Evolutionary conservation across 345 rosid species (phyloP).

Genomic region (Arabidopsis arenosa): DNA sequence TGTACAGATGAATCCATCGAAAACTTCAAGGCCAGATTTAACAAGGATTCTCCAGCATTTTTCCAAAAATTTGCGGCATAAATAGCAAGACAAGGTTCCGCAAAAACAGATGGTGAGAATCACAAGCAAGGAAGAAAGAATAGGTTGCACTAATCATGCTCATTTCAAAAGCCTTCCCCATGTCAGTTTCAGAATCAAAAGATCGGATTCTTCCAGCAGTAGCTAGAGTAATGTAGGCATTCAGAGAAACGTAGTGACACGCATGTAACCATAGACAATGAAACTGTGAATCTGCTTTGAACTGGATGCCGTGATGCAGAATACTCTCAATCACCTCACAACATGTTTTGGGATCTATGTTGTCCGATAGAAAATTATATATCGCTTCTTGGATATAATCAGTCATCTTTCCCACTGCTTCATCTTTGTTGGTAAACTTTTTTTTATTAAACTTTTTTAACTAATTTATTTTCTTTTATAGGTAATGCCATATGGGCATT

Average conservation of each 20-base stretch:
- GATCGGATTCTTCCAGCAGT: constrained; percentile 69
- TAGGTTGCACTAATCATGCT: constrained; percentile 67
- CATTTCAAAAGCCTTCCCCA: constrained; percentile 43
- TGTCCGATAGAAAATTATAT: constrained; percentile 56
- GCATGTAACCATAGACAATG: constrained; percentile 56
- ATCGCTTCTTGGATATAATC: constrained; percentile 58
- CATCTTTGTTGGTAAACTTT: constrained; percentile 38
- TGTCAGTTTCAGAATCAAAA: constrained; percentile 40
- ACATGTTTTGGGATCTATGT: constrained; percentile 59
- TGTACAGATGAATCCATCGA: constrained; percentile 2
- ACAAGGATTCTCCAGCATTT: constrained; percentile 69
- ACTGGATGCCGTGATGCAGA: constrained; percentile 50
- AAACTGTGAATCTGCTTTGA: constrained; percentile 35
- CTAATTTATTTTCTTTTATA: too few relatives aligned
- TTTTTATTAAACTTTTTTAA: too few relatives aligned
- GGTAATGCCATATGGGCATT: too few relatives aligned
- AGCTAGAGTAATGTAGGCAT: constrained; percentile 67
- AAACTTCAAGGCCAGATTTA: constrained; percentile 50
- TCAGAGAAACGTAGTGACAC: constrained; percentile 61
- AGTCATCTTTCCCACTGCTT: constrained; percentile 48
- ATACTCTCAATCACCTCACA: constrained; percentile 68
- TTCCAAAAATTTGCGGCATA: constrained; percentile 68
- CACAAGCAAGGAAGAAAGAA: constrained; percentile 71
- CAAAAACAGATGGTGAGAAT: constrained; percentile 55
- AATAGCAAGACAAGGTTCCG: constrained; percentile 63